Base-by-base conservation (phyloP, 768 basidiomycete species). In the Pluteus cervinus region DNA sequence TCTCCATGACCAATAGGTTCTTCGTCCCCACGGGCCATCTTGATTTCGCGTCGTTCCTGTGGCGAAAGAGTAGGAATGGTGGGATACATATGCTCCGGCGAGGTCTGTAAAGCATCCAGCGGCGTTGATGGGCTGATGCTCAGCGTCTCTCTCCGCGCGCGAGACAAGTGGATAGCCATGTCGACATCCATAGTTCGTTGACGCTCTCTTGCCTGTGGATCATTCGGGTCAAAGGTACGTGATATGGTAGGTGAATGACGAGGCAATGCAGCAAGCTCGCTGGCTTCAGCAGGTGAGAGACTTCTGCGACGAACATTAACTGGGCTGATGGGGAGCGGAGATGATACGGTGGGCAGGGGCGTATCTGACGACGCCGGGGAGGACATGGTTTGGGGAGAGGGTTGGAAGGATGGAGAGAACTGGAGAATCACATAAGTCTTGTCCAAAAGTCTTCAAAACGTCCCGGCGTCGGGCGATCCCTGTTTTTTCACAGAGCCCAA, bases 181-280 rank as follows among this genome's bases (percentile, higher is more conserved):
- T 93, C 91, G 1, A 87, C 87, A 51, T 97, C 93, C 82, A 96
- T 87, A 5, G 88, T 80, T 24, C 86, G 75, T 66, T 97, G 92
- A 14, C 92, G 78, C 57, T 96, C 91, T 38, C 81, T 69, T 14
- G 76, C 77, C 37, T 86, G 76, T 0, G 83, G 78, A 52, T 87
- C 81, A 63, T 80, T 71, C 7, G 71, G 74, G 53, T 86, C 79
- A 43, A 74, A 71, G 7, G 82, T 70, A 29, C 82, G 74, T 1
- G 61, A 54, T 11, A 83, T 58, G 3, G 76, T 76, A 1, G 86
- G 83, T 1, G 84, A 84, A 39, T 68, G 69, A 16, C 80, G 70
- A 33, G 71, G 55, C 1, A 63, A 69, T 4, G 62, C 43, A 26
- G 56, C 53, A 17, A 53, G 45, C 29, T 76, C 69, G 42, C 63